Evolutionary conservation across 768 basidiomycete species (phyloP).

Genomic region (Lactifluus echinatus): DNA sequence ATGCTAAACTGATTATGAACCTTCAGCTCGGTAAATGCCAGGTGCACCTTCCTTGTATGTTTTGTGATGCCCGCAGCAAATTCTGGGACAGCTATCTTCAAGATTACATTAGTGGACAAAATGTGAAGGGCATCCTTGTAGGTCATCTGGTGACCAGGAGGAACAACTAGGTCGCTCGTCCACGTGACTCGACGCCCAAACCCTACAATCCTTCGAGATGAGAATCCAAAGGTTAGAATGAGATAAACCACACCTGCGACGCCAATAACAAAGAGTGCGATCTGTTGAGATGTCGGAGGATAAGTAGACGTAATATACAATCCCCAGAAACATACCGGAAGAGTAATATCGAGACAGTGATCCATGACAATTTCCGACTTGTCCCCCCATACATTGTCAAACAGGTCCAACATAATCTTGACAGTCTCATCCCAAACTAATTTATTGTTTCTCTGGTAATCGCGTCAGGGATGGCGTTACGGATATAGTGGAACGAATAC

Average conservation of each 20-base stretch:
- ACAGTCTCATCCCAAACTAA: conserved; percentile 34
- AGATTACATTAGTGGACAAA: conserved; percentile 31
- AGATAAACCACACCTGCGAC: conserved; percentile 31
- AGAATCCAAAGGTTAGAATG: neutral
- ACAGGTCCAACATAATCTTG: conserved; percentile 27
- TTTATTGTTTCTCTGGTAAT: conserved; percentile 28
- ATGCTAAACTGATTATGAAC: conserved; percentile 22
- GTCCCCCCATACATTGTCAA: conserved; percentile 39
- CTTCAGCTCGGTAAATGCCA: conserved; percentile 38
- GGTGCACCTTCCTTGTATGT: conserved; percentile 25
- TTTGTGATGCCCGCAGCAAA: conserved; percentile 33
- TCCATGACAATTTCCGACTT: conserved; percentile 34
- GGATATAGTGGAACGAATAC: conserved; percentile 24
- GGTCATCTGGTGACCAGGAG: conserved; percentile 38
- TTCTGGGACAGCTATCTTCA: conserved; percentile 34
- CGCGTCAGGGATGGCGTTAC: neutral
- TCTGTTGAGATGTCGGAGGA: conserved; percentile 26
- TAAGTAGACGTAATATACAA: neutral
- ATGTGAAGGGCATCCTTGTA: conserved; percentile 43
- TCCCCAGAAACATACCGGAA: conserved; percentile 36
- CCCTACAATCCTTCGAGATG: conserved; percentile 19
- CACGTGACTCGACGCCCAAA: conserved; percentile 46
- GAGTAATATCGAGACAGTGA: conserved; percentile 43
- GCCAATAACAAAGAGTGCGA: conserved; percentile 48
- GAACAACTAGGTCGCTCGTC: conserved; percentile 34